Evolutionary conservation across 495 filamentous ascomycete species (phyloP), one percentile per base, ranked within the genome.

Genomic region (Letharia columbiana): DNA sequence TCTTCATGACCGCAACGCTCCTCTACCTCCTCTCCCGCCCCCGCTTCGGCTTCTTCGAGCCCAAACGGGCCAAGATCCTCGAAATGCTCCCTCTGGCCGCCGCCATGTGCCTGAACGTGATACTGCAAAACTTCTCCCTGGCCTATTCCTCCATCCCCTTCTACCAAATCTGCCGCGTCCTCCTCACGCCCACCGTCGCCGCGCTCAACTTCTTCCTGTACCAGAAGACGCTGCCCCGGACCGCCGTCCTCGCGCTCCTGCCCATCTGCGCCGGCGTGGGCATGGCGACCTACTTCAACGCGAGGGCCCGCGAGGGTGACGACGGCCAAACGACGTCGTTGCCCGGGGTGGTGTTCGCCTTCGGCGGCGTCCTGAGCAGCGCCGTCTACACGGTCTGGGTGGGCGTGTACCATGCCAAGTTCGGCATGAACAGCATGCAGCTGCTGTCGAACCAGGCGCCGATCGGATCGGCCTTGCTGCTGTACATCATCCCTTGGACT

Each of bases 101-200:
- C 49, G 80, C 86, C 69, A 89, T 90, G 87, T 80, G 82, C 47
- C 75, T 87, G 63, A 88, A 89, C 73, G 86, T 89, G 65, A 84
- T 89, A 69, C 77, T 89, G 12, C 86, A 85, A 15, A 90, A 89
- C 71, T 75, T 88, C 8, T 87, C 85, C 8, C 77, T 90, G 15
- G 85, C 86, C 60, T 86, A 83, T 69, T 88, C 86, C 37, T 82
- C 83, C 60, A 82, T 90, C 35, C 87, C 86, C 60, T 89, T 89
- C 71, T 89, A 89, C 72, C 87, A 90, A 69, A 79, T 89, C 61
- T 84, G 84, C n/a, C 82, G 87, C 20, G 85, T 89, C 63, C 77
- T 89, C 35, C 82, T 89, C 35, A 89, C 87, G 12, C 87, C 87
- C 10, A 81, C 79, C 35, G 86, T 88, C 4, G 87, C 86, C 11